Evolutionary conservation across 106 monocot species (phyloP).

Genomic region (Vanilla planifolia): DNA sequence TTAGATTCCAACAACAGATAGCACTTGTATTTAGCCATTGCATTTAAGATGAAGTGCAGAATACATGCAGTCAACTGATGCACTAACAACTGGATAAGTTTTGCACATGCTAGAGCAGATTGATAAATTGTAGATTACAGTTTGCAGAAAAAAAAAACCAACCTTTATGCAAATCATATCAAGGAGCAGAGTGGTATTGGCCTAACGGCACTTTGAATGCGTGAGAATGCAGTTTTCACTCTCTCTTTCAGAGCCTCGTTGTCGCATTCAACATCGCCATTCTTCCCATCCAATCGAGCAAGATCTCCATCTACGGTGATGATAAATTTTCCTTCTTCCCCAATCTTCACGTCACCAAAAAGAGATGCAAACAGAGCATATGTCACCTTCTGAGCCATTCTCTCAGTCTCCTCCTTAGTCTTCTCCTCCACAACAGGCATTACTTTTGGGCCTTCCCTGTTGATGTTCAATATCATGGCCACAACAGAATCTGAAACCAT

Average conservation of each 20-base stretch:
- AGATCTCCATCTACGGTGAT: conserved; percentile 78
- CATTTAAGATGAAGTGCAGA: too few relatives aligned
- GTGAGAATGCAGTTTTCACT: conserved; percentile 61
- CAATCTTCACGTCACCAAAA: conserved; percentile 89
- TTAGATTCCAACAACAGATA: too few relatives aligned
- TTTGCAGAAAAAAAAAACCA: background rate
- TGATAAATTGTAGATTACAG: too few relatives aligned
- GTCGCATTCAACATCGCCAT: conserved; percentile 80
- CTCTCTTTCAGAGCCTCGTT: conserved; percentile 72
- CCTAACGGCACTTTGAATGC: conserved; percentile 65
- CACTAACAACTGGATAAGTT: too few relatives aligned
- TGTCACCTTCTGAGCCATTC: conserved; percentile 57
- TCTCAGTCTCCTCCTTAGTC: conserved; percentile 72
- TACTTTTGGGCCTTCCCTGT: conserved; percentile 67
- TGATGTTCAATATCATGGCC: conserved; percentile 83
- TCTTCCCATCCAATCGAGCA: conserved; percentile 55
- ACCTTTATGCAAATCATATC: background rate
- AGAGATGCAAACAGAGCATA: conserved; percentile 64
- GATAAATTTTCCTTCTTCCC: conserved; percentile 71
- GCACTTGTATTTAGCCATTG: too few relatives aligned
- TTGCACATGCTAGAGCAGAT: too few relatives aligned
- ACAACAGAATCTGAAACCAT: conserved; percentile 97
- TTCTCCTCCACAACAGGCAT: conserved; percentile 41
- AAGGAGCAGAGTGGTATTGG: conserved; percentile 68
- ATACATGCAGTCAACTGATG: too few relatives aligned